Percentiles rank a stretch among this genome's conserved stretches.
These are phyloP conservation scores for Fusarium ramigenum DNA, from an alignment of 2,329 filamentous ascomycete species.

Conservation along the genomic window DNA sequence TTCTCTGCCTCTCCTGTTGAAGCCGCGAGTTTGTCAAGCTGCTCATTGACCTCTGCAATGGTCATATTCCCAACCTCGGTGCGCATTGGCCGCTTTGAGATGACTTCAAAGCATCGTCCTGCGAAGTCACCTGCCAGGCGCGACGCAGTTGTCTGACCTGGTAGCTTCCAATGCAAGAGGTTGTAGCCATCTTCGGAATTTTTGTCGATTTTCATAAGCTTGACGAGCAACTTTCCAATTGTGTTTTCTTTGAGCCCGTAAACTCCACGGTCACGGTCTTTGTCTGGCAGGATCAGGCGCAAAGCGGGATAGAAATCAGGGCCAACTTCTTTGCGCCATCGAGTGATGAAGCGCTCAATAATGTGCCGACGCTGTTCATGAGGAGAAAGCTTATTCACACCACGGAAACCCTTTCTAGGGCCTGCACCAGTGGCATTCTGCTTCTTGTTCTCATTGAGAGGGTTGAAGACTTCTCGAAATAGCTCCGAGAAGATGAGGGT, in stretches of 20 bases:
- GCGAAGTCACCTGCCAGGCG: slow-evolving; percentile 90
- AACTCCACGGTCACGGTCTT: slow-evolving; percentile 90
- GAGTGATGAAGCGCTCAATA: slow-evolving; percentile 84
- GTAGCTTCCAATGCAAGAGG: slow-evolving; percentile 91
- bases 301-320: slow-evolving; percentile 93
- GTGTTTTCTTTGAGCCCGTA: slow-evolving; percentile 94
- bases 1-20: slow-evolving; percentile 86
- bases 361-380: slow-evolving; percentile 83
- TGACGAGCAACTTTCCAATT: slow-evolving; percentile 90
- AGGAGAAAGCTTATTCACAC: slow-evolving; percentile 68
- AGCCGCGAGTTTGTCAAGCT: slow-evolving; percentile 80
- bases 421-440: slow-evolving; percentile 69
- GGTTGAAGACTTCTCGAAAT: slow-evolving; percentile 82
- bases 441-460: slow-evolving; percentile 80
- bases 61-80: slow-evolving; percentile 79
- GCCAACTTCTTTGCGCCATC: slow-evolving; percentile 89
- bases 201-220: slow-evolving; percentile 89
- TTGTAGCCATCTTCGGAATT: slow-evolving; percentile 89
- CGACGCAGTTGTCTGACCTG: slow-evolving; percentile 70
- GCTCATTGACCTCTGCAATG: slow-evolving; percentile 88
- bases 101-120: slow-evolving; percentile 84
- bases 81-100: slow-evolving; percentile 84
- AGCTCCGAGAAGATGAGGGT: slow-evolving; percentile 87
- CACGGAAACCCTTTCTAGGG: slow-evolving; percentile 68
- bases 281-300: slow-evolving; percentile 89